phyloP scores from a whole-genome alignment of 139 green algal species.

The Tetraselmis striata region DNA sequence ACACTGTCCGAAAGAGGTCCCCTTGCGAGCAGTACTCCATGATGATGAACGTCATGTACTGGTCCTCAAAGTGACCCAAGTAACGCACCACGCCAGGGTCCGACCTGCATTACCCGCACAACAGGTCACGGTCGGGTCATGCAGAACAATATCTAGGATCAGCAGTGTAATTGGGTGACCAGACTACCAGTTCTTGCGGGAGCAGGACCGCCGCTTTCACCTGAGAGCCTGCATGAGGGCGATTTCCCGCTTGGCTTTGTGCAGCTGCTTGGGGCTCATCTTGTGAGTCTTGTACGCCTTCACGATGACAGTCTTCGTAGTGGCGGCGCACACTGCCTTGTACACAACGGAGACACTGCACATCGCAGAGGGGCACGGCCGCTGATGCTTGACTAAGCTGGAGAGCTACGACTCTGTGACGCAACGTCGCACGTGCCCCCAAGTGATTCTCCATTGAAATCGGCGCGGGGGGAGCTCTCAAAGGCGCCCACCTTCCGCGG shows the following conservation, averaged over 20 bases:
- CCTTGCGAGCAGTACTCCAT: constrained; percentile 72
- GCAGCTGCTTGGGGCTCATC: constrained; percentile 57
- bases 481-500: constrained; percentile 42
- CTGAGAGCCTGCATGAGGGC: constrained; percentile 22
- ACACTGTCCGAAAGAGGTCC: constrained; percentile 74
- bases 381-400: no score
- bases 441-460: no score
- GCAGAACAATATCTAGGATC: no score
- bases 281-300: constrained; percentile 72
- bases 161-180: no score
- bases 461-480: no score
- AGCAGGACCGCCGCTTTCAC: background rate
- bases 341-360: constrained; percentile 67
- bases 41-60: constrained; percentile 50
- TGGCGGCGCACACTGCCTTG: constrained; percentile 40
- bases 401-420: no score
- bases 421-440: no score
- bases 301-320: constrained; percentile 50
- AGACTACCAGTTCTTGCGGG: background rate
- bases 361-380: no score
- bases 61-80: constrained; percentile 54
- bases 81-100: constrained; percentile 49
- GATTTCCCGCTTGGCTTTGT: constrained; percentile 60
- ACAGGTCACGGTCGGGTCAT: constrained; percentile 6
- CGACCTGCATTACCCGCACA: background rate